Evolutionary conservation across 2,329 filamentous ascomycete species (phyloP), one percentile per base, ranked within the genome.

Genomic region (Emydomyces testavorans): DNA sequence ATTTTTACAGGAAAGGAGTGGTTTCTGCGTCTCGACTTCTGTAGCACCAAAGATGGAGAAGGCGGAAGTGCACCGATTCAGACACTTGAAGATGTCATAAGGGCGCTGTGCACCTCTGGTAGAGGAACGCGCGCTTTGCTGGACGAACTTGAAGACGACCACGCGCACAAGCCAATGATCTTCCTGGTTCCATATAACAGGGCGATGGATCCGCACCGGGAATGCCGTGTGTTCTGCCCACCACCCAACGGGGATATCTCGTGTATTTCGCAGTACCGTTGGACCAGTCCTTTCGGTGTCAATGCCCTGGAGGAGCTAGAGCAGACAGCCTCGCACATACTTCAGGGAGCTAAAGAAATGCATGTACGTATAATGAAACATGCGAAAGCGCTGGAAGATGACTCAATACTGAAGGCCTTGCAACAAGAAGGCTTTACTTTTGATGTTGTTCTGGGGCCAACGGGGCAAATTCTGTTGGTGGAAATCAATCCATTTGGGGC

Each of bases 401-500:
- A 53, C 40, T 32, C 66, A 39, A 41, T 71, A 18, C 46, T 64
- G 16, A 48, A 57, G 18, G 31, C n/a, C 18, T 53, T 57, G 40
- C 46, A 26, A 21, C 8, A 29, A 16, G 64, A 71, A 48, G 69
- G 69, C 0, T 67, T 72, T 38, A 63, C 62, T 3, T 72, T 73
- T 50, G 70, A 74, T 52, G 56, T 71, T 13, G 58, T 64, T 13
- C 67, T 63, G 39, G 58, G 68, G 21, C 58, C 66, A 31, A 52
- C 56, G 2, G 46, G 44, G 0, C 48, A 53, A 1, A 50, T 53
- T 0, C 53, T 62, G 56, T 54, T 73, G n/a, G 60, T 73, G 11
- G 67, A 74, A 54, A 56, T 72, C 29, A 73, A 72, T 47, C 63
- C 62, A 1, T 73, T 73, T 54, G 70, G 71, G 0, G 64, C 62